Conservation (phyloP, 2,329 filamentous ascomycete genomes). For the Exophiala alcalophila region DNA sequence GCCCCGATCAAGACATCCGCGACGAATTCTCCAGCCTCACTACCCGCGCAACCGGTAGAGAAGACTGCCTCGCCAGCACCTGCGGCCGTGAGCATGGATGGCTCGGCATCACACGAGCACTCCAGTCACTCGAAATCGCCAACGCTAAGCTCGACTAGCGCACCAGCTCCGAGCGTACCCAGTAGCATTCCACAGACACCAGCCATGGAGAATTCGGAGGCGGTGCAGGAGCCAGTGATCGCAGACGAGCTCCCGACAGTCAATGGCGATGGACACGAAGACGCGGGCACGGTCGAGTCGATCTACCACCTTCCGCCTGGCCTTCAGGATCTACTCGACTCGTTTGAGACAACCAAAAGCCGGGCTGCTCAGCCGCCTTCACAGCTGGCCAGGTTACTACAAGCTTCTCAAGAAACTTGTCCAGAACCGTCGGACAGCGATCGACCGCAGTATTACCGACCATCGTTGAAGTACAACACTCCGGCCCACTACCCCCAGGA, state of each 20-base stretch:
- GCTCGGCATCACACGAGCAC: conserved; percentile 35
- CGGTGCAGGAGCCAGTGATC: conserved; percentile 31
- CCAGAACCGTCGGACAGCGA: conserved; percentile 78
- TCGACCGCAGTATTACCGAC: conserved; percentile 77
- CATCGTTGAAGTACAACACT: conserved; percentile 74
- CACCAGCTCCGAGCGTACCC: conserved; percentile 41
- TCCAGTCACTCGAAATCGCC: conserved; percentile 51
- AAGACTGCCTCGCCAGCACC: conserved; percentile 39
- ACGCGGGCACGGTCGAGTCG: conserved; percentile 64
- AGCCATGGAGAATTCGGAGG: conserved; percentile 47
- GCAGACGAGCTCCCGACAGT: conserved; percentile 43
- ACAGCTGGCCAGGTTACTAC: conserved; percentile 70
- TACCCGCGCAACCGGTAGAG: conserved; percentile 49
- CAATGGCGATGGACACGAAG: conserved; percentile 54
- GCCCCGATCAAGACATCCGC: conserved; percentile 53
- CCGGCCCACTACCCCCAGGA: conserved; percentile 87
- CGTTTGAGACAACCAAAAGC: conserved; percentile 79
- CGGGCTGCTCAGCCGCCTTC: conserved; percentile 61
- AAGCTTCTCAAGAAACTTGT: conserved; percentile 67
- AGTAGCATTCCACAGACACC: conserved; percentile 47
- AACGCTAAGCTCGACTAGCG: conserved; percentile 45
- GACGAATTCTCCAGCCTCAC: conserved; percentile 55
- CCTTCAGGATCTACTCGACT: conserved; percentile 84
- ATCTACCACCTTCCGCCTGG: conserved; percentile 90
- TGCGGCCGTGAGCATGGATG: conserved; percentile 39